Evolutionary conservation across 2,329 filamentous ascomycete species (phyloP), one percentile per base, ranked within the genome.

Genomic region (Macroventuria anomochaeta): DNA sequence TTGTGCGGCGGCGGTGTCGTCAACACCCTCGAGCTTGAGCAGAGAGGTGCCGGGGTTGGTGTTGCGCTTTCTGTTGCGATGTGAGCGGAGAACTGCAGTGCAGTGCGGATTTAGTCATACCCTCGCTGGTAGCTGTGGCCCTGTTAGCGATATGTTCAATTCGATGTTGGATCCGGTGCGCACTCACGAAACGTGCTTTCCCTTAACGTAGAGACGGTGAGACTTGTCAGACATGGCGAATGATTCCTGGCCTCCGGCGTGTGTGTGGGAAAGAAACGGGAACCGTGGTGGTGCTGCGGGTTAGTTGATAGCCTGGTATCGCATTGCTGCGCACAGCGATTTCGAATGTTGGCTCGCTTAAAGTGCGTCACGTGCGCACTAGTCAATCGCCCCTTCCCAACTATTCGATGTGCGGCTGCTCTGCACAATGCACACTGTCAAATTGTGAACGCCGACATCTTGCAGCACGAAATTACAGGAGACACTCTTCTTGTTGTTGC

Each of bases 11-110:
- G 90, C 84, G 75, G 89, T 87, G 85, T 90, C 86, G 75, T 96
- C 92, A 74, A 97, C 95, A 80, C 93, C 93, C 86, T 99, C 93
- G 76, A 99, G 96, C 88, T 97, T 95, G 83, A 99, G 89, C 82
- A 97, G 85, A 79, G 90, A 85, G 63, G 90, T 96, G 82, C 88
- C 88, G 73, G 93, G 89, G 85, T 90, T 92, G 78, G 88, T 92
- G 82, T 85, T 89, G 83, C 91, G 90, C 85, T 96, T 93, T 79
- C 89, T 62, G 52, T 48, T 25, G 47, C 46, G 39, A 51, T 52
- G 56, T 68, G 50, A 66, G 61, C 53, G 55, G 38, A 54, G 43
- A 31, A 36, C 46, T 47, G 34, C 52, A 26, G 41, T 48, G 54
- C 36, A 43, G 32, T 54, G 31, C 37, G 48, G 31, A 46, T 57